Percentiles rank a stretch among this genome's conserved stretches.
These are phyloP conservation scores for Claviceps quebecensis DNA, from an alignment of 2,329 filamentous ascomycete species.

Conservation along the genomic window DNA sequence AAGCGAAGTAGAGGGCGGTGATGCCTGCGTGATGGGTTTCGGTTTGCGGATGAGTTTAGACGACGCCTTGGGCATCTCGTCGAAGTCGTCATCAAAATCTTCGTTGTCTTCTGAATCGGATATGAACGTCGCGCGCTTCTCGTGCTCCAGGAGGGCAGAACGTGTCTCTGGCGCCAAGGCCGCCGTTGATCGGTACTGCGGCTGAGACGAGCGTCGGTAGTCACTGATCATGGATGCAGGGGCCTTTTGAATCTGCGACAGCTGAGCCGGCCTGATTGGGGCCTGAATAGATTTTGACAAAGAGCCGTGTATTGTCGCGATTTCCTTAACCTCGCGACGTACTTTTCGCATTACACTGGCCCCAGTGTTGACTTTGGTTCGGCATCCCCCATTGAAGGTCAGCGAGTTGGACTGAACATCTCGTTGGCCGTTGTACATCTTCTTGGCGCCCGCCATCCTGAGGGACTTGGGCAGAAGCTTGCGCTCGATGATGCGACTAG, in stretches of 20 bases:
- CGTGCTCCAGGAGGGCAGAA: conserved; percentile 16
- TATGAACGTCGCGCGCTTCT: conserved; percentile 24
- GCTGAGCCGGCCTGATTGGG: conserved; percentile 19
- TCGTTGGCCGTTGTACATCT: conserved; percentile 15
- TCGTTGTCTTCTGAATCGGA: conserved; percentile 23
- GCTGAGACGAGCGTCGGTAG: conserved; percentile 30
- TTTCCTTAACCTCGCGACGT: conserved; percentile 40
- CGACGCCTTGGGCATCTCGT: neutral
- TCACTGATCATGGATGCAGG: conserved; percentile 42
- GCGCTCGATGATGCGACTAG: conserved; percentile 40
- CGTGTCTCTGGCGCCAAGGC: conserved; percentile 10
- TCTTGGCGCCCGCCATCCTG: conserved; percentile 16
- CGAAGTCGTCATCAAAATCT: conserved; percentile 10
- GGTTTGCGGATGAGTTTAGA: conserved; percentile 4
- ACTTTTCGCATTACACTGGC: conserved; percentile 43
- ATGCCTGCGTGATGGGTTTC: conserved; percentile 4
- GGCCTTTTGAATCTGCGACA: conserved; percentile 30
- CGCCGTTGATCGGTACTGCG: conserved; percentile 14
- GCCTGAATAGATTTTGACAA: conserved; percentile 22
- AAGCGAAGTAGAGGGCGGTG: neutral
- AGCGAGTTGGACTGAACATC: conserved; percentile 20
- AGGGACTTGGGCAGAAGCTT: conserved; percentile 29
- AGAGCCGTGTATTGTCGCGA: conserved; percentile 32
- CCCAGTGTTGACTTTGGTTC: conserved; percentile 37
- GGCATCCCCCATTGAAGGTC: conserved; percentile 32